Base-by-base conservation (phyloP, 352 stramenopile species). In the Globisporangium spiculum region DNA sequence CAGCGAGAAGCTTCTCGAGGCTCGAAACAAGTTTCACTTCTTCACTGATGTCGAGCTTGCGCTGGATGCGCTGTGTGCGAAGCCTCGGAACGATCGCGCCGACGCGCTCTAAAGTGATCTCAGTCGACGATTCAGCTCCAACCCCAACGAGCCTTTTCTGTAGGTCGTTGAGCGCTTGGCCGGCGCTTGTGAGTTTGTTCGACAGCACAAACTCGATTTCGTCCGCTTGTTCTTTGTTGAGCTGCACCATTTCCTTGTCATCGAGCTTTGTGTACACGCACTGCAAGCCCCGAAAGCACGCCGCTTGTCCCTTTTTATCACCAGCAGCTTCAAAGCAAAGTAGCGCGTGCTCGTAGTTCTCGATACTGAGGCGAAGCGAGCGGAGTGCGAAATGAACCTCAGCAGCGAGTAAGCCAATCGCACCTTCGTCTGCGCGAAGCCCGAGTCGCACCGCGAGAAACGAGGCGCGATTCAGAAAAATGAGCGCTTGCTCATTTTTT, bases 191-290 rank as follows among this genome's bases (percentile, higher is more conserved):
- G 9, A 93, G 59, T 30, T 86, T 90, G 24, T 89, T 82, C 1
- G 78, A 48, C 0, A 94, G 60, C 0, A 73, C 76, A 70, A 91
- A 89, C 65, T 90, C 83, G 27, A 94, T 88, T 16, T 86, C 79
- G 10, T 94, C 80, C 0, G 81, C 87, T 16, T 84, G 79, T 4
- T 67, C n/a, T 14, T 78, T 80, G 24, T 84, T 86, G 1, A 68
- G 65, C 9, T 74, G 48, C 1, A 70, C 32, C 79, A 88, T 86
- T 48, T 91, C 79, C 32, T 53, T 65, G 67, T 92, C 79, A 54
- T 89, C 79, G 3, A 90, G 70, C 24, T 74, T 84, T 6, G 63
- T 24, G 63, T 86, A 89, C 3, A 71, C 60, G 2, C 61, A 60
- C n/a, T 93, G 75, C 9, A 93, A 67, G 4, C 83, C 82, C 22